These are phyloP conservation scores for Podaxis sp. DNA, from an alignment of 768 basidiomycete species.

Conservation along the genomic window DNA sequence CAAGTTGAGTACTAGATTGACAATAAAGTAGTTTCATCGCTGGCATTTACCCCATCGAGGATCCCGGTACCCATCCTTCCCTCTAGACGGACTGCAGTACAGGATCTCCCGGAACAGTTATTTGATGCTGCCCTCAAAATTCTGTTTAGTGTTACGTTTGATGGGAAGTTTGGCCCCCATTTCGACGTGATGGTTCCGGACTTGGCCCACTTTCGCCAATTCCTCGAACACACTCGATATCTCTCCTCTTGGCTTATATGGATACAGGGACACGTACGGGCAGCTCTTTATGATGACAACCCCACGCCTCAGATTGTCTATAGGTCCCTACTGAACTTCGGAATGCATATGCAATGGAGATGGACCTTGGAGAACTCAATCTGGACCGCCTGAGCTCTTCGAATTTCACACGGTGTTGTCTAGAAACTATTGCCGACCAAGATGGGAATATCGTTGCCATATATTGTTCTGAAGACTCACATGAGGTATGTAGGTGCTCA, in stretches of 20 bases:
- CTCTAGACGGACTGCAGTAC: too few species aligned
- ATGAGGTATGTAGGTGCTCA: not conserved
- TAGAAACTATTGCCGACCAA: not conserved
- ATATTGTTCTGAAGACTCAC: not conserved
- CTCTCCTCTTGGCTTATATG: not conserved
- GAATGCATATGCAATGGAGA: not conserved
- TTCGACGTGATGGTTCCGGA: not conserved
- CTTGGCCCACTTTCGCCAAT: not conserved
- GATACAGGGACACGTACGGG: not conserved
- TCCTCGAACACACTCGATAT: not conserved
- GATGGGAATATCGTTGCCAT: not conserved
- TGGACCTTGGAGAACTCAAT: not conserved
- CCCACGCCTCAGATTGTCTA: not conserved
- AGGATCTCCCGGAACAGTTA: not conserved
- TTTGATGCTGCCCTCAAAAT: not conserved
- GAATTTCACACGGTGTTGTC: not conserved
- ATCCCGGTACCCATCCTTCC: not conserved
- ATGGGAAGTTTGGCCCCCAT: not conserved
- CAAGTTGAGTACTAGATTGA: not conserved
- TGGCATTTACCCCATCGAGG: not conserved
- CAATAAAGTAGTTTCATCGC: not conserved
- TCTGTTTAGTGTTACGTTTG: not conserved
- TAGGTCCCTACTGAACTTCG: not conserved
- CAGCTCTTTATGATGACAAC: not conserved
- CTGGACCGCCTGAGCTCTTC: not conserved